Evolutionary conservation across 192 early-diverging fungal species (phyloP), one percentile per base, ranked within the genome.

Genomic region (Kickxella alabastrina): DNA sequence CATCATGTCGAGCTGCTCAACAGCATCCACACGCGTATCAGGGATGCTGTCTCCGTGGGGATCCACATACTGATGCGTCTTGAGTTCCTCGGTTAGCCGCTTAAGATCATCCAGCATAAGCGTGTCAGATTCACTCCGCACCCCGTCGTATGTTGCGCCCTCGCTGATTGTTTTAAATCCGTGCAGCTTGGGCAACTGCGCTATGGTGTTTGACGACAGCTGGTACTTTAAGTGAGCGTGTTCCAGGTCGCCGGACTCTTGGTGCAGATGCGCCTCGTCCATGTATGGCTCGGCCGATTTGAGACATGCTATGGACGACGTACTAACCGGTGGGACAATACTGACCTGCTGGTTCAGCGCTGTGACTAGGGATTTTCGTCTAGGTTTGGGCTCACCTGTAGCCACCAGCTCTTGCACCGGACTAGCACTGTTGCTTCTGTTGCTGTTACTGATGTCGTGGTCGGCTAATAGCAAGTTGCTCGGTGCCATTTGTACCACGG

Each of bases 191-290:
- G 52, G 55, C 13, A 87, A 47, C 17, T 79, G 59, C 27, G 80
- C 77, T 6, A 80, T 43, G 22, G 82, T 82, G 22, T 80, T 84
- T 28, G 46, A 64, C 1, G 54, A 61, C 15, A 50, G 65, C 66
- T 63, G 66, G 37, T 56, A 74, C 10, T 56, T 43, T 22, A 79
- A 28, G 23, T 70, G 74, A 14, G 77, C 77, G 26, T 47, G 50
- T 21, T 79, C 62, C 18, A 45, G 34, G 15, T 76, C 61, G 5
- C 48, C 54, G 4, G 47, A n/a, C 6, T 25, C 24, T 4, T 56
- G 43, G 35, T 39, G 27, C 18, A 54, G 43, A 17, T 45, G 49
- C 1, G 57, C 73, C 23, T 69, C 57, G 39, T 64, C 57, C 31
- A 68, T 50, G 39, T 53, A 59, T 14, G 43, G 53, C 26, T 61